Evolutionary conservation across 2,329 filamentous ascomycete species (phyloP).

Genomic region (Apiospora arundinis): DNA sequence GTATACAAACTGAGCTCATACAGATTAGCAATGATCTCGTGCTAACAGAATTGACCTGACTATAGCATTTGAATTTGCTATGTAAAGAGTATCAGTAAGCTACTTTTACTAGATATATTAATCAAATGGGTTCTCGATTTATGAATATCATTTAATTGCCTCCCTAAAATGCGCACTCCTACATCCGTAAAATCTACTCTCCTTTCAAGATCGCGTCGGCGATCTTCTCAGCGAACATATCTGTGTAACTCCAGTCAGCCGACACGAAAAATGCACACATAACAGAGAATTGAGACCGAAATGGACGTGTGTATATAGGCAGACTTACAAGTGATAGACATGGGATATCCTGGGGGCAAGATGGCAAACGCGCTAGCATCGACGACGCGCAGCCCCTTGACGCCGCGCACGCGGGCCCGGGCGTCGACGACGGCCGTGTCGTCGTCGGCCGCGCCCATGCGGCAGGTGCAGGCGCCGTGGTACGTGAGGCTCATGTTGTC

Average conservation of each 20-base stretch:
- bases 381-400: slow-evolving; percentile 59
- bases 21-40: no score
- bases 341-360: slow-evolving; percentile 35
- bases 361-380: slow-evolving; percentile 50
- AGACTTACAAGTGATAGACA: slow-evolving; percentile 29
- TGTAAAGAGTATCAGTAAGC: no score
- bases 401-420: slow-evolving; percentile 59
- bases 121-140: no score
- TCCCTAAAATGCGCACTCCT: no score
- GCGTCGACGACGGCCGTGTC: slow-evolving; percentile 59
- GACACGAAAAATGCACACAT: neutral
- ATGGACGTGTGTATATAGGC: neutral
- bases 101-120: no score
- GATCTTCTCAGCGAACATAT: slow-evolving; percentile 13
- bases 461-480: slow-evolving; percentile 59
- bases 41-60: no score
- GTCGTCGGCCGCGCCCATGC: slow-evolving; percentile 59
- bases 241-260: neutral
- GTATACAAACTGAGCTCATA: no score
- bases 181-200: neutral
- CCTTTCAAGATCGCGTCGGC: neutral
- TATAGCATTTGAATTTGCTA: no score
- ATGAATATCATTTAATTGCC: no score
- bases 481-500: slow-evolving; percentile 33
- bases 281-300: neutral